Conservation (phyloP, 345 rosid genomes). For the Gossypium bickii region DNA sequence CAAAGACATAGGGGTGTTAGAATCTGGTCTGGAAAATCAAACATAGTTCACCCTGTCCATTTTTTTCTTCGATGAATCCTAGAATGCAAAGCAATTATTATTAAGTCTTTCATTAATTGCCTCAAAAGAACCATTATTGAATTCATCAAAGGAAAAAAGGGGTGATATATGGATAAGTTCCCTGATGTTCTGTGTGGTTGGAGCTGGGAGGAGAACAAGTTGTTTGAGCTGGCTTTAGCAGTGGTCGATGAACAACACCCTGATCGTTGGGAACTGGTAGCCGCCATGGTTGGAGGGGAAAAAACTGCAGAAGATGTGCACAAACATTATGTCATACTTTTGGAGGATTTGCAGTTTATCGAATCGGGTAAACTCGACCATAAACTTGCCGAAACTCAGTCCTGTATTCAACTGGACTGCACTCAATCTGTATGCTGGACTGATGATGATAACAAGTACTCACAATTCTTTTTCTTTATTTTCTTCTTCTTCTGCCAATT, state of each 20-base stretch:
- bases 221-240: conserved; percentile 64
- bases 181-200: conserved; percentile 39
- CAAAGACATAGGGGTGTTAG: conserved; percentile 20
- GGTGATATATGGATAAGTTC: conserved; percentile 32
- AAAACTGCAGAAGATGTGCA: conserved; percentile 58
- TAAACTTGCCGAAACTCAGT: conserved; percentile 31
- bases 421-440: conserved; percentile 40
- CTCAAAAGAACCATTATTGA: not conserved
- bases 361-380: conserved; percentile 51
- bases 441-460: conserved; percentile 55
- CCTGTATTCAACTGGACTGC: conserved; percentile 37
- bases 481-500: not conserved
- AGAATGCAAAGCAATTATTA: conserved; percentile 24
- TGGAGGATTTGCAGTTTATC: conserved; percentile 59
- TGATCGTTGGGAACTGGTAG: conserved; percentile 56
- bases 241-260: conserved; percentile 59
- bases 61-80: conserved; percentile 26
- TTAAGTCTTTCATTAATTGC: conserved; percentile 12
- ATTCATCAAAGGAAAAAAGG: not conserved
- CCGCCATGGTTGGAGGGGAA: conserved; percentile 58
- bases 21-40: conserved; percentile 30
- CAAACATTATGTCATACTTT: conserved; percentile 51
- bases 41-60: not conserved
- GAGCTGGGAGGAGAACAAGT: conserved; percentile 83
- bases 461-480: not conserved